A percentile compares a stretch with the other conserved stretches of the same genome.
phyloP scores from a whole-genome alignment of 192 early-diverging fungal genomes.

The Kickxella alabastrina region DNA sequence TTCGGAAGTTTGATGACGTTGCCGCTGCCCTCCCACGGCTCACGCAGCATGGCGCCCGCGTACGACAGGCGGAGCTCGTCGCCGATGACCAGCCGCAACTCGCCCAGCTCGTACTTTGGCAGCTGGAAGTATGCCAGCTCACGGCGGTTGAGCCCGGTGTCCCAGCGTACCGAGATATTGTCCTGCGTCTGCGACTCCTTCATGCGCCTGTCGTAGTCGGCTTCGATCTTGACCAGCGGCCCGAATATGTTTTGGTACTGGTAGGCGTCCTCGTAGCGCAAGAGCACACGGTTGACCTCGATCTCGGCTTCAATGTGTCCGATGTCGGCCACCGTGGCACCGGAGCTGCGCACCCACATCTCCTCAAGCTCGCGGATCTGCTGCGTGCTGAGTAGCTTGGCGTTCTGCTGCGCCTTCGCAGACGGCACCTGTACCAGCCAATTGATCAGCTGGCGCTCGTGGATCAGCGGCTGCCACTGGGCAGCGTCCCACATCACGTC shows the following conservation, averaged over 20 bases:
- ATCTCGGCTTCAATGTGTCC: slow-evolving; percentile 62
- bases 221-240: slow-evolving; percentile 92
- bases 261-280: slow-evolving; percentile 94
- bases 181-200: slow-evolving; percentile 96
- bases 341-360: slow-evolving; percentile 75
- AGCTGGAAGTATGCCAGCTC: slow-evolving; percentile 88
- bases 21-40: slow-evolving; percentile 82
- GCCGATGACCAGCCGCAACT: slow-evolving; percentile 87
- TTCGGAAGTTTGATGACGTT: slow-evolving; percentile 96
- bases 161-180: slow-evolving; percentile 94
- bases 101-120: slow-evolving; percentile 84
- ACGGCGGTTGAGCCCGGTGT: slow-evolving; percentile 91
- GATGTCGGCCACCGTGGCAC: slow-evolving; percentile 76
- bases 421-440: slow-evolving; percentile 93
- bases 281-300: slow-evolving; percentile 76
- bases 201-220: slow-evolving; percentile 82
- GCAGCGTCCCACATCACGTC: slow-evolving; percentile 95
- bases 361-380: slow-evolving; percentile 89
- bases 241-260: slow-evolving; percentile 97
- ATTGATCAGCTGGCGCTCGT: slow-evolving; percentile 87
- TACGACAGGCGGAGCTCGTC: slow-evolving; percentile 91
- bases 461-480: slow-evolving; percentile 96
- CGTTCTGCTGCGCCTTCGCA: slow-evolving; percentile 75
- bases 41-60: slow-evolving; percentile 74
- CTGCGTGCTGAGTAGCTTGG: slow-evolving; percentile 75